phyloP scores from a whole-genome alignment of 257 asterid genomes.

The Lavandula angustifolia region DNA sequence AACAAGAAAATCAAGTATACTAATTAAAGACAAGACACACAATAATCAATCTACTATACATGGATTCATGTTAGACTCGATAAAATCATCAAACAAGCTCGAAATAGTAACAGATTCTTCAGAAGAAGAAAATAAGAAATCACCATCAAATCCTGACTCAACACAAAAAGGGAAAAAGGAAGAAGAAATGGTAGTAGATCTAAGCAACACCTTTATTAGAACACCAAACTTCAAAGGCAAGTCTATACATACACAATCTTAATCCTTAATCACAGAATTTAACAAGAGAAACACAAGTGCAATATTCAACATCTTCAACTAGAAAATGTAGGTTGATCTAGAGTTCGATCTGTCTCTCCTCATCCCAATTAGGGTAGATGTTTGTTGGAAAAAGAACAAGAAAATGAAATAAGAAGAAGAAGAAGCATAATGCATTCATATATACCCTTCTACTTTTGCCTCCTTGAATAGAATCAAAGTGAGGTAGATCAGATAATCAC shows the following conservation, averaged over 20 bases:
- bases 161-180: neutral
- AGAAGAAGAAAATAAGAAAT: neutral
- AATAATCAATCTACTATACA: neutral
- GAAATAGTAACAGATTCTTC: neutral
- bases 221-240: slow-evolving; percentile 28
- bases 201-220: slow-evolving; percentile 20
- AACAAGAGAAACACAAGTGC: neutral
- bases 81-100: slow-evolving; percentile 19
- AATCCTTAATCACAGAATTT: neutral
- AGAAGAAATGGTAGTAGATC: slow-evolving; percentile 32
- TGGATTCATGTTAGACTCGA: neutral
- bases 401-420: neutral
- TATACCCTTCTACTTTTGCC: neutral
- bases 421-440: neutral
- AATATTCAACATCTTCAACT: slow-evolving; percentile 29
- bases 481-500: slow-evolving; percentile 4
- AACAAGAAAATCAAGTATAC: too few species aligned
- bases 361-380: too few species aligned
- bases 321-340: neutral
- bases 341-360: too few species aligned
- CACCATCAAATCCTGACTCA: neutral
- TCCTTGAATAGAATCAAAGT: slow-evolving; percentile 19
- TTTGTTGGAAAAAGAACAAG: neutral
- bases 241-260: neutral
- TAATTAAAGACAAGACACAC: too few species aligned